phyloP scores from a whole-genome alignment of 495 filamentous ascomycete genomes.

The Darksidea phi region DNA sequence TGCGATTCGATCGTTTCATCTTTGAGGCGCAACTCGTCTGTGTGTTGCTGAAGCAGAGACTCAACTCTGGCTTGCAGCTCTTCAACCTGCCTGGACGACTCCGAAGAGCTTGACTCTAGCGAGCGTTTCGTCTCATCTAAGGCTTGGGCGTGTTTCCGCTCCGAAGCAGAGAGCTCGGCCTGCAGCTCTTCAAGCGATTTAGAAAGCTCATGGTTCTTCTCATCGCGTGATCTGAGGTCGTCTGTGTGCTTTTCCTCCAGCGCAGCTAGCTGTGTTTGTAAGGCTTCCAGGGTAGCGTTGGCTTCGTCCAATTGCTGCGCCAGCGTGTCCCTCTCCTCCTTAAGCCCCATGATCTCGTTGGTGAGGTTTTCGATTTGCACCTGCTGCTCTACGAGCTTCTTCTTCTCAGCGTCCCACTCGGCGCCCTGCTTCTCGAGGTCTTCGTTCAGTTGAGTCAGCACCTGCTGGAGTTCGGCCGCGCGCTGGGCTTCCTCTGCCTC shows the following conservation, averaged over 20 bases:
- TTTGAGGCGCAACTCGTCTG: constrained; percentile 28
- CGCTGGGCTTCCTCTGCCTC: constrained; percentile 31
- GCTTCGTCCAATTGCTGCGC: constrained; percentile 2
- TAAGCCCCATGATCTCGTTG: constrained; percentile 6
- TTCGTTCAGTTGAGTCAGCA: constrained; percentile 26
- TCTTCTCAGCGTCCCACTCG: constrained; percentile 31
- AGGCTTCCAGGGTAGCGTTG: constrained; percentile 7
- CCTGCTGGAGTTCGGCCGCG: constrained; percentile 29
- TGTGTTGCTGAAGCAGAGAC: constrained; percentile 26
- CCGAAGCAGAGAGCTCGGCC: constrained; percentile 4
- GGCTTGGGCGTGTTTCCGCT: constrained; percentile 12
- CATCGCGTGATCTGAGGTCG: constrained; percentile 21
- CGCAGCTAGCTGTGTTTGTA: constrained; percentile 17
- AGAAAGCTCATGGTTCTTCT: constrained; percentile 11
- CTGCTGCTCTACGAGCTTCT: constrained; percentile 27
- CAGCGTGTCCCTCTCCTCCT: constrained; percentile 14
- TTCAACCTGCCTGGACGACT: constrained; percentile 25
- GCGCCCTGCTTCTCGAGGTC: constrained; percentile 29
- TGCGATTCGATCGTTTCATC: constrained; percentile 26
- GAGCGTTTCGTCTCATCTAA: constrained; percentile 11
- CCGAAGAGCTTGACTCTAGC: constrained; percentile 13
- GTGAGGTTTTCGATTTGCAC: constrained; percentile 13
- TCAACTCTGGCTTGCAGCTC: constrained; percentile 29
- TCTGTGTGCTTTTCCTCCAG: constrained; percentile 27
- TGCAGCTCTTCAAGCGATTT: constrained; percentile 13